A percentile compares a stretch with the other conserved stretches of the same genome.
Conservation (phyloP, 257 asterid genomes). For the Nicotiana knightiana region DNA sequence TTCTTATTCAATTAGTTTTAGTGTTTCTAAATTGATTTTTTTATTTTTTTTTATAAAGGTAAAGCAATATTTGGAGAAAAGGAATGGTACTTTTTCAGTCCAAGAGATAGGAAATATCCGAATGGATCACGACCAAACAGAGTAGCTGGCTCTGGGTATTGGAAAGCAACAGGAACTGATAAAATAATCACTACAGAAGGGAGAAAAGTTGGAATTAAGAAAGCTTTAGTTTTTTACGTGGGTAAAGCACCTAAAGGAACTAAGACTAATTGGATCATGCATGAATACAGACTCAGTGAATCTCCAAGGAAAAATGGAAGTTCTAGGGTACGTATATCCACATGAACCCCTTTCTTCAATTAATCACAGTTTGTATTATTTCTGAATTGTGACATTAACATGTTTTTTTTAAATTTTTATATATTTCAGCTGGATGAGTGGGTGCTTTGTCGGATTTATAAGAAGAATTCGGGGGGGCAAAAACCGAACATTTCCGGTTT, state of each 20-base stretch:
- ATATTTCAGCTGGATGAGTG: constrained; percentile 60
- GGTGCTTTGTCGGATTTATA: constrained; percentile 73
- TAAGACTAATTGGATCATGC: constrained; percentile 94
- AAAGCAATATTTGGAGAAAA: constrained; percentile 82
- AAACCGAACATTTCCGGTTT: constrained; percentile 17
- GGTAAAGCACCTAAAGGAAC: constrained; percentile 94
- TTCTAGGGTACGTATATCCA: constrained; percentile 30
- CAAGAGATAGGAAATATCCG: constrained; percentile 79
- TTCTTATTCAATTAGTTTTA: no score
- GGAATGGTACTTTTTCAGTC: constrained; percentile 91
- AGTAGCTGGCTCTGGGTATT: constrained; percentile 82
- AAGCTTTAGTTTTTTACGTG: constrained; percentile 76
- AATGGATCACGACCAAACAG: constrained; percentile 87
- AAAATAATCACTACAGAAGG: constrained; percentile 56
- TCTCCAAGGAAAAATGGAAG: constrained; percentile 41
- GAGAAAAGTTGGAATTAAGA: constrained; percentile 79
- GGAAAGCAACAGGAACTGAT: constrained; percentile 95
- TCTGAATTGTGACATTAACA: neutral
- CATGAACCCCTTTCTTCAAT: neutral
- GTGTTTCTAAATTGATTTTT: neutral
- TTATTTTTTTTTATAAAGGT: constrained; percentile 19
- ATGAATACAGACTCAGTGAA: constrained; percentile 61
- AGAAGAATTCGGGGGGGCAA: constrained; percentile 49
- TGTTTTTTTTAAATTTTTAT: neutral
- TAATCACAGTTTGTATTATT: no score